These are phyloP conservation scores for Dissophora ornata DNA, from an alignment of 192 early-diverging fungal genomes.

Conservation along the genomic window DNA sequence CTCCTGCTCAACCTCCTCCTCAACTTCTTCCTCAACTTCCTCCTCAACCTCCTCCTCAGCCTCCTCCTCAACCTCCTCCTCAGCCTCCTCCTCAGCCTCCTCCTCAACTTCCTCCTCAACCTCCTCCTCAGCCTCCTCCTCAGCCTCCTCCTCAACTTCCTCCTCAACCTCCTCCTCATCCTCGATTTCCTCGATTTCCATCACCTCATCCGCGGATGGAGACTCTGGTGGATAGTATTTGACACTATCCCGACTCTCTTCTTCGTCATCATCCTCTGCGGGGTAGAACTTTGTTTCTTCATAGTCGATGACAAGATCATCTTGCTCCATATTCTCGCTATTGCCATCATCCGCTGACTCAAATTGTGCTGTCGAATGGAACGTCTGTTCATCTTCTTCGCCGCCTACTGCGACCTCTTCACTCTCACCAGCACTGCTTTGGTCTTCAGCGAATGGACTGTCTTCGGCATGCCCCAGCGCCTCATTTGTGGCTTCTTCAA, in stretches of 20 bases:
- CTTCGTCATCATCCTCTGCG: conserved; percentile 19
- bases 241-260: conserved; percentile 30
- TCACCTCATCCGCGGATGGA: no score
- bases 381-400: conserved; percentile 30
- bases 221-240: conserved; percentile 37
- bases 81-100: neutral
- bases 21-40: neutral
- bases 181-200: neutral
- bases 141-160: neutral
- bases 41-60: neutral
- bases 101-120: neutral
- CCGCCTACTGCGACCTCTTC: neutral
- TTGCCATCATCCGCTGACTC: neutral
- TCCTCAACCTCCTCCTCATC: no score
- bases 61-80: no score
- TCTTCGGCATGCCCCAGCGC: neutral
- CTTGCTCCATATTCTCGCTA: neutral
- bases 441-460: neutral
- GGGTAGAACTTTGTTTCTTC: conserved; percentile 4
- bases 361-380: conserved; percentile 31
- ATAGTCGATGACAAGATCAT: neutral
- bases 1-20: neutral
- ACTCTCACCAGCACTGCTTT: neutral
- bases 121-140: neutral
- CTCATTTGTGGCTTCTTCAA: neutral